Evolutionary conservation across 768 basidiomycete species (phyloP), one percentile per base, ranked within the genome.

Genomic region (Filobasidium floriforme): DNA sequence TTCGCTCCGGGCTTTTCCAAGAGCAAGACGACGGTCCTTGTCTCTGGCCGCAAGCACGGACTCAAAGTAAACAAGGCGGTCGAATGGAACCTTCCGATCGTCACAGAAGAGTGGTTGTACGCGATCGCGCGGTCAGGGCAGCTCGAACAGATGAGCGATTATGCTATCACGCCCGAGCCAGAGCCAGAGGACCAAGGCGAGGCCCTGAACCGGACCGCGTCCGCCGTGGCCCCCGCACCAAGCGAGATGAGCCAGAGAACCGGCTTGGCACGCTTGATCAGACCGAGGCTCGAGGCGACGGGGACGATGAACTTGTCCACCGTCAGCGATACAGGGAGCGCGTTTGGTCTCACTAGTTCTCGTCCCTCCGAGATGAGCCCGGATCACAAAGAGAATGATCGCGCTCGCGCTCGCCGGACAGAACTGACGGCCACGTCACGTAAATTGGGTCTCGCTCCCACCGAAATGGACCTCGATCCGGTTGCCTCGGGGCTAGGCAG

Each of bases 81-180:
- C 44, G 85, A 89, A 73, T 94, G 92, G 92, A 82, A 82, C 15
- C 83, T 88, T 9, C 86, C 87, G 0, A 84, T 89, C n/a, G 82
- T 93, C 24, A 81, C 82, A 43, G 80, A 88, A 75, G 80, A 79
- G 10, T 96, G 91, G 90, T 73, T 96, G 19, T 81, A 81, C 14
- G 79, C 80, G 0, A 84, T 90, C 69, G 86, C 83, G 10, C 74
- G 72, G 29, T 81, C 78, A 0, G 89, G 88, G 0, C 59, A 55
- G 1, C 29, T 77, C 3, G 66, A 72, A n/a, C 52, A 63, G 0
- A 66, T 70, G 7, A 68, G 66, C 22, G 60, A 54, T 0, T 69
- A 73, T 65, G 63, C 14, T 14, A 28, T 52, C 9, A 55, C 24
- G 14, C 46, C 15, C 15, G 46, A 49, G 22, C 46, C 46, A 49